phyloP scores from a whole-genome alignment of 495 filamentous ascomycete species.

The Neurospora africana region DNA sequence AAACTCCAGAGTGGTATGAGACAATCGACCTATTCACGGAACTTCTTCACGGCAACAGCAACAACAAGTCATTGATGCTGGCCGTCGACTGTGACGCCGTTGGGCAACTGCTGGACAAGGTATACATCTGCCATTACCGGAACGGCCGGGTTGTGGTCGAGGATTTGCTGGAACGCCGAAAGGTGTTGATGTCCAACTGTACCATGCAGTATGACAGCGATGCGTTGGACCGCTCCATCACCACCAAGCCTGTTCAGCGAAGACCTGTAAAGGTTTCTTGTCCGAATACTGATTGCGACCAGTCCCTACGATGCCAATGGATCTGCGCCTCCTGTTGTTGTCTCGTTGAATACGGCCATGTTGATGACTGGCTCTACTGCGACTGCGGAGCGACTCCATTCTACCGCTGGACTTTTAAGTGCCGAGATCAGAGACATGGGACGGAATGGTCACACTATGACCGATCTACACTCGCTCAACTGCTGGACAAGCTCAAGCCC shows the following conservation, averaged over 20 bases:
- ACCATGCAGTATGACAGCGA: conserved; percentile 6
- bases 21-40: conserved; percentile 13
- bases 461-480: neutral
- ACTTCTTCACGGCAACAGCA: neutral
- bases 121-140: conserved; percentile 11
- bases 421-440: conserved; percentile 15
- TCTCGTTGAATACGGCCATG: conserved; percentile 23
- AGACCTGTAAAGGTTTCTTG: conserved; percentile 22
- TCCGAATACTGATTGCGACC: conserved; percentile 16
- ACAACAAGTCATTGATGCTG: conserved; percentile 3
- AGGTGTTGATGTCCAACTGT: conserved; percentile 13
- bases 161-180: conserved; percentile 14
- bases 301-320: conserved; percentile 13
- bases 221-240: conserved; percentile 4
- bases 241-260: conserved; percentile 12
- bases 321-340: conserved; percentile 20
- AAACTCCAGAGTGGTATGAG: conserved; percentile 9
- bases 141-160: conserved; percentile 1
- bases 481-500: conserved; percentile 2
- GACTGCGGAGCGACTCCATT: conserved; percentile 23
- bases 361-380: conserved; percentile 27
- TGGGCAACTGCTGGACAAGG: neutral
- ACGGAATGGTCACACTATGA: neutral
- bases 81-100: conserved; percentile 18
- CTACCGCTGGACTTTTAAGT: conserved; percentile 21